Percentiles rank a stretch among this genome's conserved stretches.
Evolutionary conservation across 768 basidiomycete genomes (phyloP).

Genomic region (Sistotremastrum niveocremeum): DNA sequence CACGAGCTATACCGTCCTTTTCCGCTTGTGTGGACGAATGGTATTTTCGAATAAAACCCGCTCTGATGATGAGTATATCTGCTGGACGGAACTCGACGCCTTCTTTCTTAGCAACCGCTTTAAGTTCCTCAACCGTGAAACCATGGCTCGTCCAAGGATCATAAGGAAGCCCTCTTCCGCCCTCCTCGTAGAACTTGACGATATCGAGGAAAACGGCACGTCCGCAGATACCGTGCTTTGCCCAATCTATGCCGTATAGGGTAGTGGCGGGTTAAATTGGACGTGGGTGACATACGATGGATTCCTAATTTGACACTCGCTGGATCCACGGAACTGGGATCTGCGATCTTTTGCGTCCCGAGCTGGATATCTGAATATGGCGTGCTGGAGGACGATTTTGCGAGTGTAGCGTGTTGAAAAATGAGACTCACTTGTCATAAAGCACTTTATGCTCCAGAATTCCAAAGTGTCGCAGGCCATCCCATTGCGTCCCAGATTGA

Average conservation of each 20-base stretch:
- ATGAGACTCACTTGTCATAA: slow-evolving; percentile 40
- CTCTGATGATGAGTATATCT: slow-evolving; percentile 46
- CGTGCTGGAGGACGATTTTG: slow-evolving; percentile 21
- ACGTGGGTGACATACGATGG: slow-evolving; percentile 37
- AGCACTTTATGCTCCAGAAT: slow-evolving; percentile 38
- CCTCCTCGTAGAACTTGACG: slow-evolving; percentile 35
- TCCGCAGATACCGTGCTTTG: slow-evolving; percentile 55
- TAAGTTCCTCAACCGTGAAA: slow-evolving; percentile 39
- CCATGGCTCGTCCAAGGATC: slow-evolving; percentile 48
- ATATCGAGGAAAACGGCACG: slow-evolving; percentile 56
- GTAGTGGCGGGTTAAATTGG: slow-evolving; percentile 1
- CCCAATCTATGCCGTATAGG: slow-evolving; percentile 37
- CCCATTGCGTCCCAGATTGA: slow-evolving; percentile 61
- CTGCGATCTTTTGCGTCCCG: slow-evolving; percentile 11
- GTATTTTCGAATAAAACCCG: slow-evolving; percentile 52
- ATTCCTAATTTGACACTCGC: slow-evolving; percentile 41
- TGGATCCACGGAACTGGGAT: slow-evolving; percentile 36
- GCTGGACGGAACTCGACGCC: slow-evolving; percentile 44
- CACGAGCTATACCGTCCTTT: slow-evolving; percentile 23
- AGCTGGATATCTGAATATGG: slow-evolving; percentile 21
- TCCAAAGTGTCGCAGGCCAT: slow-evolving; percentile 49
- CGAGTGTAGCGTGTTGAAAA: not conserved
- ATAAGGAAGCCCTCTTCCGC: slow-evolving; percentile 32
- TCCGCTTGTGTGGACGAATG: slow-evolving; percentile 27
- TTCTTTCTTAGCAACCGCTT: slow-evolving; percentile 44